phyloP scores from a whole-genome alignment of 2,329 filamentous ascomycete species.

The Huntiella abstrusa region DNA sequence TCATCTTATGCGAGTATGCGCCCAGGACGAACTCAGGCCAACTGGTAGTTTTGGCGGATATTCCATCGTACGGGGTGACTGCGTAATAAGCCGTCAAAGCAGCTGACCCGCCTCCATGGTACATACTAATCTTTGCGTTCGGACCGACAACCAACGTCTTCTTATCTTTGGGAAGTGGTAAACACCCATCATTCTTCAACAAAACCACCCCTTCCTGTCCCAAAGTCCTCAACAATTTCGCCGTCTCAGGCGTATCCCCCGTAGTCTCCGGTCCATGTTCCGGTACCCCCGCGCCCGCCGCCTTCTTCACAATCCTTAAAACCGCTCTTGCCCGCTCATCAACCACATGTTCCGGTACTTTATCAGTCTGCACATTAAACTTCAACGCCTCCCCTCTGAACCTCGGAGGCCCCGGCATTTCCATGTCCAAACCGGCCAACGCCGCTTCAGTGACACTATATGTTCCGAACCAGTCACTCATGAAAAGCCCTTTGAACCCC shows the following conservation, averaged over 20 bases:
- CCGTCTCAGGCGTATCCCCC: slow-evolving; percentile 40
- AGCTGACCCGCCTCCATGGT: slow-evolving; percentile 48
- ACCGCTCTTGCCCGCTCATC: slow-evolving; percentile 39
- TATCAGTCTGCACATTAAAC: slow-evolving; percentile 35
- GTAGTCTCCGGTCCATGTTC: slow-evolving; percentile 35
- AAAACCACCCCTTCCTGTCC: slow-evolving; percentile 54
- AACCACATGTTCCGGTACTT: slow-evolving; percentile 33
- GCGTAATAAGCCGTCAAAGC: slow-evolving; percentile 43
- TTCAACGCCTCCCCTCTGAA: slow-evolving; percentile 32
- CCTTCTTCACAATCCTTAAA: slow-evolving; percentile 39
- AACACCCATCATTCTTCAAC: slow-evolving; percentile 48
- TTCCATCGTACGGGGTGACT: slow-evolving; percentile 54
- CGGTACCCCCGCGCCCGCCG: slow-evolving; percentile 31
- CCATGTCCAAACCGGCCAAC: slow-evolving; percentile 35
- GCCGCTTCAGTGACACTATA: slow-evolving; percentile 33
- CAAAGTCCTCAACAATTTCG: slow-evolving; percentile 42
- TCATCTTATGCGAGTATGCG: slow-evolving; percentile 44
- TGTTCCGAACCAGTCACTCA: slow-evolving; percentile 42
- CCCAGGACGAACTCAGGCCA: slow-evolving; percentile 36
- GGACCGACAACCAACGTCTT: slow-evolving; percentile 40
- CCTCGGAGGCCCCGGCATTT: slow-evolving; percentile 39
- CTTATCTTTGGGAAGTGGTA: slow-evolving; percentile 45
- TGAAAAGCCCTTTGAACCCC: slow-evolving; percentile 37
- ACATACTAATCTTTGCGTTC: slow-evolving; percentile 36
- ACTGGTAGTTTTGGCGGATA: slow-evolving; percentile 31